Conservation (phyloP, 2,329 filamentous ascomycete genomes). For the Diaporthe sp. region DNA sequence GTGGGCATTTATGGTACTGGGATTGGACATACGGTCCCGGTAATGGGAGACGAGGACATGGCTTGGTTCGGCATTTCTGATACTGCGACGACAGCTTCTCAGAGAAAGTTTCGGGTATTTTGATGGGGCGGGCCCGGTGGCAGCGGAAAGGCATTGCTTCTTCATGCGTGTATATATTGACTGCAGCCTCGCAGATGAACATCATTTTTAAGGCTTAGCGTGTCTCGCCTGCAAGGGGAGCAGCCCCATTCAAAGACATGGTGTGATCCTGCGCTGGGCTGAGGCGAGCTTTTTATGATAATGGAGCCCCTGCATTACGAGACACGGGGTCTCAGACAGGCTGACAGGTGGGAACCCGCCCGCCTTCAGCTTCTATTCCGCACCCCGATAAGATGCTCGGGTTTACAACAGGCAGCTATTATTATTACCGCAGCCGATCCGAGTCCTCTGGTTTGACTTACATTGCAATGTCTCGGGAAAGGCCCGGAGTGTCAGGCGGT, state of each 20-base stretch:
- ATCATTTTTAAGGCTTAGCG: not conserved
- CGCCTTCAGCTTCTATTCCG: not conserved
- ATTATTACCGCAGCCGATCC: slow-evolving; percentile 2
- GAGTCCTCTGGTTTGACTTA: slow-evolving; percentile 12
- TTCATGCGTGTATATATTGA: not conserved
- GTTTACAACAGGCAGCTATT: not conserved
- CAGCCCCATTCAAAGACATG: not conserved
- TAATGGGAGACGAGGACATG: slow-evolving; percentile 50
- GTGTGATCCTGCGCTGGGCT: not conserved
- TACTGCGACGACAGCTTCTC: not conserved
- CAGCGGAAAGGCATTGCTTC: not conserved
- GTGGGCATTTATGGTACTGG: slow-evolving; percentile 51
- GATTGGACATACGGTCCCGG: slow-evolving; percentile 51
- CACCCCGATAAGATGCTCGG: not conserved
- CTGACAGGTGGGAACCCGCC: not conserved
- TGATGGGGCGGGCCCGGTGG: not conserved
- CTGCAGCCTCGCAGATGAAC: not conserved
- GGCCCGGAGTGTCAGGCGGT: not conserved
- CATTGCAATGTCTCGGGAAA: slow-evolving; percentile 20
- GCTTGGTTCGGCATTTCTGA: slow-evolving; percentile 50
- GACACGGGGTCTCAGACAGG: slow-evolving; percentile 6
- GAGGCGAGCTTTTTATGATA: not conserved
- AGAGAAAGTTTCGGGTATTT: not conserved
- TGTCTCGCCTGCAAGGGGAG: not conserved
- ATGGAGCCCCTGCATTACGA: not conserved